Evolutionary conservation across 2,329 filamentous ascomycete species (phyloP).

Genomic region (Colletotrichum brevisporum): DNA sequence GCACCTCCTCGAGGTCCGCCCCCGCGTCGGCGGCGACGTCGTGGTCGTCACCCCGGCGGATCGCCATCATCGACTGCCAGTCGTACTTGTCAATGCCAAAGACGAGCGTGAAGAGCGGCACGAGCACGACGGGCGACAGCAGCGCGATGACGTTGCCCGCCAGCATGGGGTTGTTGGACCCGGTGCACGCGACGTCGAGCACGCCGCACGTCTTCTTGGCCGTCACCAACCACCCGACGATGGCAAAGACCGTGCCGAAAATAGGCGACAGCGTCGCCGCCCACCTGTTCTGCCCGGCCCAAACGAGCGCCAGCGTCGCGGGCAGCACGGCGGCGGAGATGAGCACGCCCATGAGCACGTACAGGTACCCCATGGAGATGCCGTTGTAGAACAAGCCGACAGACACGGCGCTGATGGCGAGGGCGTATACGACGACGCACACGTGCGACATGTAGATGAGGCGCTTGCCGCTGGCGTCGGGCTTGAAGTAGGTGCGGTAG

Average conservation of each 20-base stretch:
- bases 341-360: constrained; percentile 92
- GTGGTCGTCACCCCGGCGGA: constrained; percentile 83
- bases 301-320: constrained; percentile 83
- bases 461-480: constrained; percentile 78
- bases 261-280: constrained; percentile 78
- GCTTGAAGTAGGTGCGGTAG: constrained; percentile 90
- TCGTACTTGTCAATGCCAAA: constrained; percentile 79
- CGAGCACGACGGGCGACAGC: constrained; percentile 80
- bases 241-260: constrained; percentile 74
- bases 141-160: constrained; percentile 89
- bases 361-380: constrained; percentile 90
- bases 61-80: constrained; percentile 85
- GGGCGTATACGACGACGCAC: constrained; percentile 78
- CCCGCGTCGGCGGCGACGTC: constrained; percentile 76
- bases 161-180: constrained; percentile 88
- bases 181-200: constrained; percentile 81
- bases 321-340: constrained; percentile 89
- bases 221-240: constrained; percentile 84
- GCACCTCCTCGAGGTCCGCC: constrained; percentile 75
- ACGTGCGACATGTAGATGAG: constrained; percentile 86
- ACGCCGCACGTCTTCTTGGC: constrained; percentile 77
- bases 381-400: constrained; percentile 81
- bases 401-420: constrained; percentile 83
- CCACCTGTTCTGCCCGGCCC: constrained; percentile 82
- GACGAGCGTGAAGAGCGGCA: constrained; percentile 80